phyloP scores from a whole-genome alignment of 371 early-diverging fungal species.

The Chytridium lagenaria region DNA sequence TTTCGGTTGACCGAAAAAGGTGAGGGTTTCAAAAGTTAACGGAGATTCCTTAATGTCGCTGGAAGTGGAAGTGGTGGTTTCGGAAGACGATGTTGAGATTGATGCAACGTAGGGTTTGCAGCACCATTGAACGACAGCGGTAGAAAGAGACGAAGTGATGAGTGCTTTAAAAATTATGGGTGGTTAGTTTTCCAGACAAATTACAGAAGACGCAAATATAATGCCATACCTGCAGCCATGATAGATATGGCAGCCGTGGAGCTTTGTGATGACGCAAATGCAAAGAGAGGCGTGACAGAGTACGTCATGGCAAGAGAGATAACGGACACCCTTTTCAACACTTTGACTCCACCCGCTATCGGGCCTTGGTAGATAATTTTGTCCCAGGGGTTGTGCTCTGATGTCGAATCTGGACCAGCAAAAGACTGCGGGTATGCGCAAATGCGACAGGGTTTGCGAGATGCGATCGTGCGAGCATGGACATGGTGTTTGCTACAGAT shows the following conservation, averaged over 20 bases:
- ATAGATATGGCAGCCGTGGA: constrained; percentile 12
- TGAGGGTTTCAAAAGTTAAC: constrained; percentile 32
- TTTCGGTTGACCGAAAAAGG: constrained; percentile 35
- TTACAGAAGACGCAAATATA: not conserved
- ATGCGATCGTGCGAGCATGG: too few species aligned
- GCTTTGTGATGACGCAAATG: not conserved
- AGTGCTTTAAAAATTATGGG: constrained; percentile 22
- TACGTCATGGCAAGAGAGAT: constrained; percentile 19
- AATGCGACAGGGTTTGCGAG: too few species aligned
- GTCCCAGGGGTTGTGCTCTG: too few species aligned
- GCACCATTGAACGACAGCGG: constrained; percentile 39
- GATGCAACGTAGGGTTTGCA: constrained; percentile 41
- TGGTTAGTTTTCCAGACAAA: not conserved
- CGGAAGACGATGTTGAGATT: constrained; percentile 13
- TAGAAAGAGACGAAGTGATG: constrained; percentile 29
- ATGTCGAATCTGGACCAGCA: too few species aligned
- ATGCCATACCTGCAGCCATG: constrained; percentile 16
- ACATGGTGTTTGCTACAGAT: too few species aligned
- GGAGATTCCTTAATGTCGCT: not conserved
- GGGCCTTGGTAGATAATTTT: constrained; percentile 28
- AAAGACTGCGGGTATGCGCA: too few species aligned
- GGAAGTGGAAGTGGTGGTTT: constrained; percentile 9
- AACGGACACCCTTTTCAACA: constrained; percentile 31
- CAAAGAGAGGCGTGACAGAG: constrained; percentile 26
- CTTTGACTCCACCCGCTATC: constrained; percentile 21